phyloP scores from a whole-genome alignment of 2,329 filamentous ascomycete species.

The Cladosporium sp. region DNA sequence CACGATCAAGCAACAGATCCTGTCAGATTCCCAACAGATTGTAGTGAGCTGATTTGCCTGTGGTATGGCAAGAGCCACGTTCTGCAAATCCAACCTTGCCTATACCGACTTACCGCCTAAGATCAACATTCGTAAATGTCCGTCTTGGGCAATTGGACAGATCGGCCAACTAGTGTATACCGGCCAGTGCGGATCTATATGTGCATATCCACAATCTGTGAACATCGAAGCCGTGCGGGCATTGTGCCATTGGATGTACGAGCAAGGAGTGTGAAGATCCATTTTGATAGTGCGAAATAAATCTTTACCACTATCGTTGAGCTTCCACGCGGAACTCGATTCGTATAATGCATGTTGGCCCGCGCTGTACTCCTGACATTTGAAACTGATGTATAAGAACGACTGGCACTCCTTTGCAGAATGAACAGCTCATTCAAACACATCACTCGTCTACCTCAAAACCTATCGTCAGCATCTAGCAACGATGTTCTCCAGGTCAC shows the following conservation, averaged over 20 bases:
- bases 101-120: not conserved
- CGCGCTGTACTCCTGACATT: too few species aligned
- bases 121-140: not conserved
- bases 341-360: not conserved
- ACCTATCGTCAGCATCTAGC: not conserved
- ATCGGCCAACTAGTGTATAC: not conserved
- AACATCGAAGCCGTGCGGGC: too few species aligned
- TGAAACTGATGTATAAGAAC: not conserved
- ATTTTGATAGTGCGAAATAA: too few species aligned
- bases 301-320: not conserved
- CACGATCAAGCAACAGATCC: not conserved
- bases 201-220: not conserved
- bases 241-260: too few species aligned
- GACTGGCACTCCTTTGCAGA: too few species aligned
- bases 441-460: not conserved
- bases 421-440: not conserved
- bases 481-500: not conserved
- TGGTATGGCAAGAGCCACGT: not conserved
- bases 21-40: not conserved
- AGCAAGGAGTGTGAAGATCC: too few species aligned
- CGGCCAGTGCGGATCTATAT: not conserved
- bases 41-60: not conserved
- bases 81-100: not conserved
- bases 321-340: not conserved
- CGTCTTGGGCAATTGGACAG: not conserved